Evolutionary conservation across 2,329 filamentous ascomycete genomes (phyloP).

Genomic region (Zasmidium citrigriseum): DNA sequence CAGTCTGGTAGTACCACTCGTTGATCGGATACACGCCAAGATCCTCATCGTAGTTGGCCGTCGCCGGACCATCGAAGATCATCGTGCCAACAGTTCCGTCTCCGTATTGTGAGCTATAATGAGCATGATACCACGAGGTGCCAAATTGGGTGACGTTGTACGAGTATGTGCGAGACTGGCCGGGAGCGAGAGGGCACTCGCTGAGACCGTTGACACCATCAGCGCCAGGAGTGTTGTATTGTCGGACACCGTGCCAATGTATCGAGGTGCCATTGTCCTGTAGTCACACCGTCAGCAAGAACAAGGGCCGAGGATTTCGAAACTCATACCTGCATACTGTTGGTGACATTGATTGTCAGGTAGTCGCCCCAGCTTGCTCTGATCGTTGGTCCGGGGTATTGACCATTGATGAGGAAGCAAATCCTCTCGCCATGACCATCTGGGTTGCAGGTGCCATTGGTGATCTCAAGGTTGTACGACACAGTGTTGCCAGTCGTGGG

Average conservation of each 20-base stretch:
- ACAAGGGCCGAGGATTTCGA: too few species aligned
- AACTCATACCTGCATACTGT: not conserved
- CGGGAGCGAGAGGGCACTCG: slow-evolving; percentile 23
- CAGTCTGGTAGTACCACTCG: slow-evolving; percentile 54
- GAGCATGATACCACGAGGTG: slow-evolving; percentile 56
- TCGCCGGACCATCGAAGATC: slow-evolving; percentile 60
- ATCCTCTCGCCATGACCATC: slow-evolving; percentile 35
- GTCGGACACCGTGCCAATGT: slow-evolving; percentile 45
- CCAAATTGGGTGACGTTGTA: slow-evolving; percentile 47
- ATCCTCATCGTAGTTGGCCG: slow-evolving; percentile 62
- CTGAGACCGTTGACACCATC: slow-evolving; percentile 23
- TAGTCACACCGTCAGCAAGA: slow-evolving; percentile 26
- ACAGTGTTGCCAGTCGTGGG: slow-evolving; percentile 42
- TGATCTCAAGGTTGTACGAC: slow-evolving; percentile 35
- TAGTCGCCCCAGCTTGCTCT: not conserved
- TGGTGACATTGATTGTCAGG: not conserved
- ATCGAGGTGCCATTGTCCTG: slow-evolving; percentile 40
- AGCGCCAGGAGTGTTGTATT: slow-evolving; percentile 38
- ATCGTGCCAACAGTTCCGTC: slow-evolving; percentile 62
- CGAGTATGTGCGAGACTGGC: slow-evolving; percentile 17
- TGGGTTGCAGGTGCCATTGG: slow-evolving; percentile 39
- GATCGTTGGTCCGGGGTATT: slow-evolving; percentile 1
- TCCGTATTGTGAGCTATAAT: slow-evolving; percentile 55
- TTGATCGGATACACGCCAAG: slow-evolving; percentile 58
- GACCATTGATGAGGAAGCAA: slow-evolving; percentile 41